phyloP scores from a whole-genome alignment of 306 rosid genomes.

The Senna siamea region DNA sequence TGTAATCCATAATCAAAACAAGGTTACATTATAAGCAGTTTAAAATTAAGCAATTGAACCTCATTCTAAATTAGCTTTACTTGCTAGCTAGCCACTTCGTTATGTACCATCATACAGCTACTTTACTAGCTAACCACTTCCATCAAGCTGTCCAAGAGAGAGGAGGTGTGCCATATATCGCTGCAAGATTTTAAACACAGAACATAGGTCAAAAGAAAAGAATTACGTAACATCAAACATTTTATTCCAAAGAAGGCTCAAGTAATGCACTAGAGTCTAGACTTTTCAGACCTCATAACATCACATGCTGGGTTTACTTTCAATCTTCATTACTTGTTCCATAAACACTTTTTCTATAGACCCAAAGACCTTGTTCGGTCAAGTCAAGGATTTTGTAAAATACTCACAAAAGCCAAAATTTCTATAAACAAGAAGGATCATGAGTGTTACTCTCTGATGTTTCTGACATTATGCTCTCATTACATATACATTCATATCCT shows the following conservation, averaged over 20 bases:
- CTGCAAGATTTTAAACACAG: slow-evolving; percentile 52
- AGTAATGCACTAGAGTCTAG: not conserved
- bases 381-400: not conserved
- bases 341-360: too few relatives aligned
- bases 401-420: too few relatives aligned
- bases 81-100: not conserved
- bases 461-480: not conserved
- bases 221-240: slow-evolving; percentile 2
- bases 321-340: too few relatives aligned
- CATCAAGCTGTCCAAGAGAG: slow-evolving; percentile 87
- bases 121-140: slow-evolving; percentile 53
- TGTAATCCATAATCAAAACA: not conserved
- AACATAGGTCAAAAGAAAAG: slow-evolving; percentile 12
- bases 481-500: not conserved
- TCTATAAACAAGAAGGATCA: not conserved
- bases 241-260: slow-evolving; percentile 1
- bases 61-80: slow-evolving; percentile 24
- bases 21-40: not conserved
- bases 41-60: slow-evolving; percentile 24
- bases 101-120: not conserved
- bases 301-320: too few relatives aligned
- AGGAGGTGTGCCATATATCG: slow-evolving; percentile 95
- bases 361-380: too few relatives aligned
- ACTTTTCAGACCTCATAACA: too few relatives aligned
- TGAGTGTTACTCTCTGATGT: slow-evolving; percentile 15